A percentile compares a stretch with the other conserved stretches of the same genome.
Evolutionary conservation across 208 protist genomes (phyloP).

Genomic region (Leishmania aethiopica): DNA sequence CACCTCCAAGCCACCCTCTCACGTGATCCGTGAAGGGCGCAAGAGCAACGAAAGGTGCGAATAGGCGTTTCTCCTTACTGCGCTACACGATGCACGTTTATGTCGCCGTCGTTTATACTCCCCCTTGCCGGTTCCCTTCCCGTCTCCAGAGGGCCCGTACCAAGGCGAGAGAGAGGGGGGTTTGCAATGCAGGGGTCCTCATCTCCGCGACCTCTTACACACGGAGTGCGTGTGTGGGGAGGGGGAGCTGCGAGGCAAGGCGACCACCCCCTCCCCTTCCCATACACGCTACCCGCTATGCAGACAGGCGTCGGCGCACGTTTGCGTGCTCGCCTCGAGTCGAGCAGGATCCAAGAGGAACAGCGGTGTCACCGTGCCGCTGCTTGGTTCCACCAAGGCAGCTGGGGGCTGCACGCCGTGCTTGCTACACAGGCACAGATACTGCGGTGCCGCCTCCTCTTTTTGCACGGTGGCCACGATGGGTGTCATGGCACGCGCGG

Average conservation of each 20-base stretch:
- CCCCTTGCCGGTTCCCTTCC: not conserved
- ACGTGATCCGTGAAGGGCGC: not conserved
- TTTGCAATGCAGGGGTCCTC: not conserved
- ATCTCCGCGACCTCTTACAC: not conserved
- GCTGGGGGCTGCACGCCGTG: not conserved
- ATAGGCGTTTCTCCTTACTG: not conserved
- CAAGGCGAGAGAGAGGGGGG: not conserved
- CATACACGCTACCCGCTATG: not conserved
- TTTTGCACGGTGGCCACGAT: not conserved
- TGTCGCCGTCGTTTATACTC: not conserved
- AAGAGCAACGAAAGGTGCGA: not conserved
- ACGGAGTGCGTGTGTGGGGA: not conserved
- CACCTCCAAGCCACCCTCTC: no score
- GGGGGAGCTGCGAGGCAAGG: not conserved
- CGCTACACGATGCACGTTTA: not conserved
- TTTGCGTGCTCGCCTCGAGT: not conserved
- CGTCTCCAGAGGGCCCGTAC: not conserved
- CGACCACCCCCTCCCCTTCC: not conserved
- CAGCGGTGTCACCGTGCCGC: not conserved
- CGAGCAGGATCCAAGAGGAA: constrained; percentile 20
- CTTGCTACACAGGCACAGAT: constrained; percentile 30
- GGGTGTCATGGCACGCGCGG: not conserved
- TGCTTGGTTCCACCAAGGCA: not conserved
- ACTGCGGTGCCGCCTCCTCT: not conserved
- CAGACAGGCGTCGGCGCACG: constrained; percentile 14